Evolutionary conservation across 1,284 basidiomycete genomes (phyloP).

Genomic region (Leccinum subrobustum): DNA sequence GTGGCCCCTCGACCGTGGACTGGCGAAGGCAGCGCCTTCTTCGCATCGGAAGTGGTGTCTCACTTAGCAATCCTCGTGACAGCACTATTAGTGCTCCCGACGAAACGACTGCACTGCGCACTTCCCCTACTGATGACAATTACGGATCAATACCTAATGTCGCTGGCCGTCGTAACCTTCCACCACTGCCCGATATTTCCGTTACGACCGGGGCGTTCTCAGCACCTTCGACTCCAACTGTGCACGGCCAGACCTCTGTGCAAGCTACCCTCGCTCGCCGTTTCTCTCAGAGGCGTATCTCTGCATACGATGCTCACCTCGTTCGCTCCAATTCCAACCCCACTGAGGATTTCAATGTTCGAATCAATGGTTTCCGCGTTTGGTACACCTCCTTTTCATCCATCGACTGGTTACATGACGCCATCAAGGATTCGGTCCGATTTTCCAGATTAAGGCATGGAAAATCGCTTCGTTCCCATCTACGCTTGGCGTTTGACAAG

Average conservation of each 20-base stretch:
- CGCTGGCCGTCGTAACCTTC: slow-evolving; percentile 9
- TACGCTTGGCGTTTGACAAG: slow-evolving; percentile 77
- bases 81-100: slow-evolving; percentile 1
- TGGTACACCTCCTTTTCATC: slow-evolving; percentile 89
- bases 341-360: slow-evolving; percentile 56
- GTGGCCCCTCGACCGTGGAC: slow-evolving; percentile 30
- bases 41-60: slow-evolving; percentile 21
- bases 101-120: slow-evolving; percentile 23
- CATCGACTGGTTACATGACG: slow-evolving; percentile 91
- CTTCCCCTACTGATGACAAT: background rate
- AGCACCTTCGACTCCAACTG: slow-evolving; percentile 18
- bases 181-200: slow-evolving; percentile 11
- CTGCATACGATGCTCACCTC: slow-evolving; percentile 66
- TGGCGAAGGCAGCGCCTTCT: slow-evolving; percentile 35
- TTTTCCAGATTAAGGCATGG: slow-evolving; percentile 67
- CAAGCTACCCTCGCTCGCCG: slow-evolving; percentile 21
- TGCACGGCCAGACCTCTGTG: slow-evolving; percentile 17
- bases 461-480: slow-evolving; percentile 68
- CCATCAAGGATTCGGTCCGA: slow-evolving; percentile 86
- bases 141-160: slow-evolving; percentile 25
- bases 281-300: slow-evolving; percentile 60
- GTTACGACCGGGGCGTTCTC: slow-evolving; percentile 16
- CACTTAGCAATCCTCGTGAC: slow-evolving; percentile 1
- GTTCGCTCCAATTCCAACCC: slow-evolving; percentile 31
- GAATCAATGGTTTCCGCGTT: slow-evolving; percentile 84